Evolutionary conservation across 164 flowering plant species (phyloP), one percentile per base, ranked within the genome.

Genomic region (Cinnamomum micranthum): DNA sequence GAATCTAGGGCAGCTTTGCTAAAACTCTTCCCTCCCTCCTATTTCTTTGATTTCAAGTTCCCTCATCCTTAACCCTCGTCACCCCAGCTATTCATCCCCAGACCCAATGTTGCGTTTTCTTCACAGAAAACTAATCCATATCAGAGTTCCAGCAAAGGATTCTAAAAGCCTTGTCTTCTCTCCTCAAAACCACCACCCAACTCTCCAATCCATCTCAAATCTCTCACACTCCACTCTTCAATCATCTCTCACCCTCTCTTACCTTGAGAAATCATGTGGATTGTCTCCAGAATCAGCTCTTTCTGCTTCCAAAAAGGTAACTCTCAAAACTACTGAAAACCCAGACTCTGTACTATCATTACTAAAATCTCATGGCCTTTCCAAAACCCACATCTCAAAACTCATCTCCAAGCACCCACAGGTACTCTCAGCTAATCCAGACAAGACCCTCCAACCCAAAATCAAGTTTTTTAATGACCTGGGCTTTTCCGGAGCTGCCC

Each of bases 371-470:
- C 19, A 19, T 31, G 69, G 69, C 2, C 27, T 66, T 12, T 66
- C 69, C 15, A 19, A 66, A 13, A 25, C 69, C 20, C 69, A 66
- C 22, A 31, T 66, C 69, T 24, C 28, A 27, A 15, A 12, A 28
- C 28, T 66, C 69, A 64, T 64, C 67, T 7, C 25, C 67, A 64
- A 25, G n/a, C 58, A 52, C 63, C 86, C 86, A 2, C 0, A 0
- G 3, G 11, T 82, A 1, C 81, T 87, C 14, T 13, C 75, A 19
- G 60, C 77, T 22, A 51, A 74, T 50, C 75, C 80, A 6, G 65
- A 82, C 6, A 73, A 75, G 24, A 79, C 76, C 79, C 74, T 86
- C 27, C n/a, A 77, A 69, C 86, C 87, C 23, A 82, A 87, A 62
- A 69, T 85, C 11, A 68, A 85, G 19, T 84, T 85, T 77, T 75